Conservation (phyloP, 441 rosid species). For the Caryocar brasiliense region DNA sequence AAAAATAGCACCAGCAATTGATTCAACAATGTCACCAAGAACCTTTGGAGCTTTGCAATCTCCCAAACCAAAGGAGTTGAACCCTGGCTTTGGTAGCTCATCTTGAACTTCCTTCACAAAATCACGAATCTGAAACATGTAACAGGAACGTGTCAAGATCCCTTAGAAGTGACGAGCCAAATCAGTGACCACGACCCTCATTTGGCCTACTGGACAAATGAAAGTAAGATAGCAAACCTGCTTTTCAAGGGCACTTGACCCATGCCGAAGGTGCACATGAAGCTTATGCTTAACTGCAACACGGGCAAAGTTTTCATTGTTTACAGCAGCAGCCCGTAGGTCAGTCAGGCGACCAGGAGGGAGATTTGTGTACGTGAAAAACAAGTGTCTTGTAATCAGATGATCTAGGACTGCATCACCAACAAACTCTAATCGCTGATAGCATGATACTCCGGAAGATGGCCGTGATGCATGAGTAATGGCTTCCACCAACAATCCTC, state of each 20-base stretch:
- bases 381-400: constrained; percentile 83
- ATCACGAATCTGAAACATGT: constrained; percentile 67
- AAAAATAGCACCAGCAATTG: constrained; percentile 96
- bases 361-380: constrained; percentile 81
- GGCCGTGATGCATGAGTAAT: constrained; percentile 98
- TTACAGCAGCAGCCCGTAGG: constrained; percentile 98
- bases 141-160: no score
- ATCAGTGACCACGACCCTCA: not conserved
- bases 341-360: constrained; percentile 98
- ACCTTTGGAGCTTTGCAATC: constrained; percentile 99
- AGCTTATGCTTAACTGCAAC: constrained; percentile 95
- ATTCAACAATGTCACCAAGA: constrained; percentile 93
- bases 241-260: constrained; percentile 91
- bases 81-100: constrained; percentile 77
- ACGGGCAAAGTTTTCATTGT: constrained; percentile 97
- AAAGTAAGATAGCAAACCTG: constrained; percentile 32
- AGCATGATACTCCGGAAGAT: constrained; percentile 88
- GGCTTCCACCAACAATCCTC: constrained; percentile 73
- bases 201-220: no score
- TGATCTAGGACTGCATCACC: constrained; percentile 99
- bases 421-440: constrained; percentile 91
- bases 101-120: constrained; percentile 86
- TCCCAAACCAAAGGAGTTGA: constrained; percentile 93
- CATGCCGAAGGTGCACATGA: constrained; percentile 86
- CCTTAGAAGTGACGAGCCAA: no score